phyloP scores from a whole-genome alignment of 1,284 basidiomycete genomes.

The Moniliophthora roreri region DNA sequence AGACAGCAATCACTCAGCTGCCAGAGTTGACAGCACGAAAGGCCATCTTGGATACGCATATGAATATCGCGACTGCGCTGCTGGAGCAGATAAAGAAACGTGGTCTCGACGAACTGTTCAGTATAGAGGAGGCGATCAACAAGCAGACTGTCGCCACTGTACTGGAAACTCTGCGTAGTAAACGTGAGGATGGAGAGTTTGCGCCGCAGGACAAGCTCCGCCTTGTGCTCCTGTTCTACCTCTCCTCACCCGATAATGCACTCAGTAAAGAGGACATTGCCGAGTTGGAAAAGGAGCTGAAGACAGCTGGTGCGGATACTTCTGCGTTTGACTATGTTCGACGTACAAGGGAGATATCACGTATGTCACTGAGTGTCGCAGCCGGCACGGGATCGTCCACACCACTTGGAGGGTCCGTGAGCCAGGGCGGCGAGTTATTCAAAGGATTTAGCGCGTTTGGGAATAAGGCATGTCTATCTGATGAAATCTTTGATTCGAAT shows the following conservation, averaged over 20 bases:
- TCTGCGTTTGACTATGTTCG: conserved; percentile 92
- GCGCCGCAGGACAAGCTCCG: conserved; percentile 88
- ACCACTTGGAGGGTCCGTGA: conserved; percentile 69
- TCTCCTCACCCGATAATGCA: conserved; percentile 80
- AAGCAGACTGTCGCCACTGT: conserved; percentile 84
- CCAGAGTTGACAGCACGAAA: conserved; percentile 97
- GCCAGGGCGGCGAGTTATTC: conserved; percentile 77
- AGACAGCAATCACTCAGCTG: conserved; percentile 97
- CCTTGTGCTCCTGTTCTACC: conserved; percentile 91
- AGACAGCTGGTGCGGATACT: conserved; percentile 77
- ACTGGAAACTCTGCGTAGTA: conserved; percentile 78
- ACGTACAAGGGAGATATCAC: conserved; percentile 86
- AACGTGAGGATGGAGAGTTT: conserved; percentile 64
- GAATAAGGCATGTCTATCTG: conserved; percentile 71
- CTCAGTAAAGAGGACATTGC: conserved; percentile 85
- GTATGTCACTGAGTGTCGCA: conserved; percentile 80
- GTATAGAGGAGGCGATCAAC: conserved; percentile 88
- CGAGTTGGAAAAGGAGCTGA: conserved; percentile 87
- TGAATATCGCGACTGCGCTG: conserved; percentile 98
- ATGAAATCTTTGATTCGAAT: too few relatives aligned
- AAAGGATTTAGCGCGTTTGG: conserved; percentile 92
- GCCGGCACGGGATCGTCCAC: conserved; percentile 61
- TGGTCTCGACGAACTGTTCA: conserved; percentile 95
- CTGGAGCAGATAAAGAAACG: conserved; percentile 96
- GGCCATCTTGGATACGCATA: conserved; percentile 95